Conservation (phyloP, 768 basidiomycete genomes). For the Inosperma sp. region DNA sequence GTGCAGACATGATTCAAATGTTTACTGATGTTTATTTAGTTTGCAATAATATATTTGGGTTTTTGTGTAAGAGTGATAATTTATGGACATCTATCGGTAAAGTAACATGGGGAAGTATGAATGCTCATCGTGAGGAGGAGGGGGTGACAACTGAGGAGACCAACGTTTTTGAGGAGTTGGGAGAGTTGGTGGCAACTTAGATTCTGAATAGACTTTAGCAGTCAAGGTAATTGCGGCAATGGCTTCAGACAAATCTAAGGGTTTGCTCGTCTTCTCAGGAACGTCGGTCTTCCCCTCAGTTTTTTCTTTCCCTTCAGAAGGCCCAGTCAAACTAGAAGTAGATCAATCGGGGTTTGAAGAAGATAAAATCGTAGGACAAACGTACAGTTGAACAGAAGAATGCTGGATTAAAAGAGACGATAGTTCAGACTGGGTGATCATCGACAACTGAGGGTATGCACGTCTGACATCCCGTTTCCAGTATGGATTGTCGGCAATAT, state of each 20-base stretch:
- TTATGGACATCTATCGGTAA: conserved; percentile 47
- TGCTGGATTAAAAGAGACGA: conserved; percentile 80
- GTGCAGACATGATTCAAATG: conserved; percentile 39
- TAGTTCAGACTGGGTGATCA: conserved; percentile 80
- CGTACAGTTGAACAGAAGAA: conserved; percentile 61
- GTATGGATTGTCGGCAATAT: conserved; percentile 87
- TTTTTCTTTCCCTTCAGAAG: conserved; percentile 38
- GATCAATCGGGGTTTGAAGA: not conserved
- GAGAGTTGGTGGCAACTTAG: conserved; percentile 70
- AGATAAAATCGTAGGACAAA: conserved; percentile 12
- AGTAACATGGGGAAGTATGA: conserved; percentile 83
- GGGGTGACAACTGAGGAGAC: conserved; percentile 63
- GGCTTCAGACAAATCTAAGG: conserved; percentile 65
- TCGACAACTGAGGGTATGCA: conserved; percentile 86
- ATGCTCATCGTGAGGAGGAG: conserved; percentile 79
- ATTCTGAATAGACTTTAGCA: conserved; percentile 54
- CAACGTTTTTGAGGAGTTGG: conserved; percentile 67
- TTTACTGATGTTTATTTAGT: conserved; percentile 43
- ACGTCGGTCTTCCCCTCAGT: conserved; percentile 43
- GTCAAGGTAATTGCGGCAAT: conserved; percentile 59
- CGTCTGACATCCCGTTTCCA: conserved; percentile 95
- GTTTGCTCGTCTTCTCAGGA: conserved; percentile 39
- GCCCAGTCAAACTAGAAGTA: conserved; percentile 47
- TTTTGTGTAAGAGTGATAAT: too few species aligned
- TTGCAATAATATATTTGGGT: too few species aligned